Conservation (phyloP, 2,329 filamentous ascomycete species). For the Paracoccidioides lutzii region DNA sequence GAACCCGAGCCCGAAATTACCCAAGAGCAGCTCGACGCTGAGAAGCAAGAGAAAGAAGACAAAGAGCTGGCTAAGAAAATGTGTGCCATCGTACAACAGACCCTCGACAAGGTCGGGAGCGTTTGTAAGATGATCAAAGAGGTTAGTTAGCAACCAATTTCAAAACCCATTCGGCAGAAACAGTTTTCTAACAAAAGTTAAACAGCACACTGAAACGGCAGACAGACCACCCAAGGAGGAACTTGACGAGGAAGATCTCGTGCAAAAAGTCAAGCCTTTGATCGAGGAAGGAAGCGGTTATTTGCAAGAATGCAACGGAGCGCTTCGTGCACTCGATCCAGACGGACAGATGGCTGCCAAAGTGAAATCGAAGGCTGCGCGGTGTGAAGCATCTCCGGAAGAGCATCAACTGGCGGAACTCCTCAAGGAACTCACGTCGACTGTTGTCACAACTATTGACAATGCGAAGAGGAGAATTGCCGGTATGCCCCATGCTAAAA, state of each 20-base stretch:
- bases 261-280: conserved; percentile 72
- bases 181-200: conserved; percentile 13
- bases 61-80: conserved; percentile 67
- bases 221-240: conserved; percentile 75
- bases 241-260: conserved; percentile 77
- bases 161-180: too few species aligned
- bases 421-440: conserved; percentile 71
- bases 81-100: conserved; percentile 57
- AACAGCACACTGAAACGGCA: conserved; percentile 61
- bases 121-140: conserved; percentile 78
- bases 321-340: conserved; percentile 76
- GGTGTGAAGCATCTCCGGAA: conserved; percentile 65
- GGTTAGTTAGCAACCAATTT: conserved; percentile 32
- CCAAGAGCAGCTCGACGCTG: conserved; percentile 39
- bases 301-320: conserved; percentile 72
- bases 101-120: conserved; percentile 70
- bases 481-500: conserved; percentile 89
- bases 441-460: conserved; percentile 72
- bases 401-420: conserved; percentile 74
- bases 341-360: conserved; percentile 75
- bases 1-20: conserved; percentile 17
- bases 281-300: conserved; percentile 77
- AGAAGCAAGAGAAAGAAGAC: conserved; percentile 53
- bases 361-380: conserved; percentile 67
- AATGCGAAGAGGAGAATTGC: conserved; percentile 77